These are phyloP conservation scores for Grosmannia huntii DNA, from an alignment of 2,329 filamentous ascomycete genomes.

Conservation along the genomic window DNA sequence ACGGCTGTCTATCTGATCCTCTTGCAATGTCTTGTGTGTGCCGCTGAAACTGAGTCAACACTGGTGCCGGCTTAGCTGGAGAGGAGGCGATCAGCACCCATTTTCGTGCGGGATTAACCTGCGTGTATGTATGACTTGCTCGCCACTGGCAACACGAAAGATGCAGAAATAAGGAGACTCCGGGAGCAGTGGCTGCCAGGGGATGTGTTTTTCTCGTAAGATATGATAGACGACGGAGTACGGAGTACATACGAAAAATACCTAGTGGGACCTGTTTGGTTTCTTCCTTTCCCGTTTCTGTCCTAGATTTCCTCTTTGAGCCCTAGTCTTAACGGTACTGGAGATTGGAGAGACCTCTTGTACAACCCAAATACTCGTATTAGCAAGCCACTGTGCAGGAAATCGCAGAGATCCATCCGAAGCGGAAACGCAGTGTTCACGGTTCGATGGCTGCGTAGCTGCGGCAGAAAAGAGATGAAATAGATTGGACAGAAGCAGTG, in stretches of 20 bases:
- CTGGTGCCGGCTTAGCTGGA: background rate
- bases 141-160: background rate
- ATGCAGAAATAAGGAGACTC: background rate
- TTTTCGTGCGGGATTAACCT: background rate
- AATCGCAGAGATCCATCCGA: too few relatives aligned
- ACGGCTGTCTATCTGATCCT: background rate
- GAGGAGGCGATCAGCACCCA: background rate
- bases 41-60: background rate
- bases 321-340: background rate
- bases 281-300: background rate
- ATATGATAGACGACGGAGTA: background rate
- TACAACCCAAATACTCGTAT: background rate
- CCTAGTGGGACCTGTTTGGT: background rate
- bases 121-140: background rate
- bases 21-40: background rate
- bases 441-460: too few relatives aligned
- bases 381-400: background rate
- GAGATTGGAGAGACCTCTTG: background rate
- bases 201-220: background rate
- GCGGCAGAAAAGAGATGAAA: background rate
- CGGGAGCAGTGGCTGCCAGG: background rate
- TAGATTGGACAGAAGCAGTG: background rate
- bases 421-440: too few relatives aligned
- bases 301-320: background rate
- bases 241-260: background rate